Evolutionary conservation across 1,284 basidiomycete species (phyloP).

Genomic region (Leccinum variabile): DNA sequence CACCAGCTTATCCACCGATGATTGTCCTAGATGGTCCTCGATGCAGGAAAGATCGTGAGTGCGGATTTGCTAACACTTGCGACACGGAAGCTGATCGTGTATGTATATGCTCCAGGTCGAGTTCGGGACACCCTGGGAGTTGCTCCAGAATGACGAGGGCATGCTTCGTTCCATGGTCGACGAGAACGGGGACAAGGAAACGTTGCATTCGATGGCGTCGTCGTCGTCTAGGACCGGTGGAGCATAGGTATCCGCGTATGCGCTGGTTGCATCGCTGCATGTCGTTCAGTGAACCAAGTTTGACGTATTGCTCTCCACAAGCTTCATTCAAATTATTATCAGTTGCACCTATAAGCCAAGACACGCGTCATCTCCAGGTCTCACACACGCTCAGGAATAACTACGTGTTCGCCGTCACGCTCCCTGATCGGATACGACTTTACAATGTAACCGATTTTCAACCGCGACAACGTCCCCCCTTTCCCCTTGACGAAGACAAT

Average conservation of each 20-base stretch:
- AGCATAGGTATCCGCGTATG: background rate
- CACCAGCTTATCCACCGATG: no score
- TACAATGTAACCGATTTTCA: constrained; percentile 50
- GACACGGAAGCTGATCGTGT: no score
- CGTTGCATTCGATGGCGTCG: no score
- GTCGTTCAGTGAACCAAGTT: background rate
- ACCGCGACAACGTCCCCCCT: constrained; percentile 33
- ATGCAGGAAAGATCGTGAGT: no score
- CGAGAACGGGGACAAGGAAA: no score
- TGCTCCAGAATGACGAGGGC: no score
- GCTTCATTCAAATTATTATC: constrained; percentile 67
- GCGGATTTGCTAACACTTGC: no score
- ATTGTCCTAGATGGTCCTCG: no score
- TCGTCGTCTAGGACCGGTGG: background rate
- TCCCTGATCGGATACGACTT: constrained; percentile 43
- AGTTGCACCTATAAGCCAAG: constrained; percentile 44
- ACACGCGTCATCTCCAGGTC: constrained; percentile 43
- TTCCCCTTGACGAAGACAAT: constrained; percentile 23
- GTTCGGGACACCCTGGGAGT: no score
- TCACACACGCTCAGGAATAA: constrained; percentile 47
- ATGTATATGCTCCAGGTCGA: no score
- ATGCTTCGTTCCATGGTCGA: no score
- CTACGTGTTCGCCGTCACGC: constrained; percentile 51
- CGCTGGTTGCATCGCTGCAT: background rate
- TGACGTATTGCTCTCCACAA: constrained; percentile 25